Conservation (phyloP, 2,329 filamentous ascomycete species). For the Cryphonectria parasitica region DNA sequence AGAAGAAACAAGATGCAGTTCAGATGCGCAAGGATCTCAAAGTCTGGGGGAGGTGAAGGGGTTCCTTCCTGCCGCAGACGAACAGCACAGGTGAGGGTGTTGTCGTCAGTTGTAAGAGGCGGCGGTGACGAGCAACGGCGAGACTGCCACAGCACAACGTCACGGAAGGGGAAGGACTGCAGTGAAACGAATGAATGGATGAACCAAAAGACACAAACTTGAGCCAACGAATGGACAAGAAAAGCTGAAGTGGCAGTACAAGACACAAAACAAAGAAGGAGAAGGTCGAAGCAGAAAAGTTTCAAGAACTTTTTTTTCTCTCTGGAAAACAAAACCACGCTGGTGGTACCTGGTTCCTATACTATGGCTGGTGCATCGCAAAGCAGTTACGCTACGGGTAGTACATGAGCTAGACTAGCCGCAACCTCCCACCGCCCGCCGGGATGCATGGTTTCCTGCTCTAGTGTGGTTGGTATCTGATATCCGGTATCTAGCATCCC, state of each 20-base stretch:
- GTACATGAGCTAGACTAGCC: neutral
- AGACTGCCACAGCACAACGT: neutral
- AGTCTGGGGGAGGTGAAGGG: neutral
- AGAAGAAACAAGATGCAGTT: neutral
- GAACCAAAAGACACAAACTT: neutral
- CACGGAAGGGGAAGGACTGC: neutral
- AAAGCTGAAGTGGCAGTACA: neutral
- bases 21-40: neutral
- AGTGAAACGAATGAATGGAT: neutral
- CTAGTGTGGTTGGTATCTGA: neutral
- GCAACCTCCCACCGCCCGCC: neutral
- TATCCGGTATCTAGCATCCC: neutral
- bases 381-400: neutral
- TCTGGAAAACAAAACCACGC: neutral
- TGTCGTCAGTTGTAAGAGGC: neutral
- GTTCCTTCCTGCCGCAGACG: neutral
- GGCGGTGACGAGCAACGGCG: neutral
- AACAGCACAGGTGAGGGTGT: neutral
- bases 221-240: constrained; percentile 9
- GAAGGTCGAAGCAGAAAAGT: constrained; percentile 2
- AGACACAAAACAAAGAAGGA: neutral
- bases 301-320: neutral
- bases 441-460: neutral
- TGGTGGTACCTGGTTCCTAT: neutral
- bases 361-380: neutral